Percentiles rank a stretch among this genome's conserved stretches.
Conservation (phyloP, 1,284 basidiomycete genomes). For the Neotropicomus parvogracilis region DNA sequence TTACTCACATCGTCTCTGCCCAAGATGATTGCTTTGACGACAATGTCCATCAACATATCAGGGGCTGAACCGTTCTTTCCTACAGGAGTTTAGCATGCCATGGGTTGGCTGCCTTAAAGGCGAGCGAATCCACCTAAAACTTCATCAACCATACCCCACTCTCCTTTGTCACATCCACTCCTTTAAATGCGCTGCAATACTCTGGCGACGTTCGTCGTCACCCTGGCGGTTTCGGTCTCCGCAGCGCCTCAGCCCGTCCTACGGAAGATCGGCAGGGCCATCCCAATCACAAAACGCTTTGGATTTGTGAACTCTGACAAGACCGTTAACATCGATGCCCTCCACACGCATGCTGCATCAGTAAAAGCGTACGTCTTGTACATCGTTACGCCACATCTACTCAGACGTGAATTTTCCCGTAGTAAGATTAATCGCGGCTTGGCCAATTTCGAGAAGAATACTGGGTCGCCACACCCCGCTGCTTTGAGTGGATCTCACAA, state of each 20-base stretch:
- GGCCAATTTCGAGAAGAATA: constrained; percentile 11
- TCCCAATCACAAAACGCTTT: constrained; percentile 18
- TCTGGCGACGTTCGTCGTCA: constrained; percentile 10
- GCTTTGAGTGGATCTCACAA: neutral
- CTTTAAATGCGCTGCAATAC: constrained; percentile 16
- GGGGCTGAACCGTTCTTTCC: neutral
- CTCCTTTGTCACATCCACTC: neutral
- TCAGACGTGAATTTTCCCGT: neutral
- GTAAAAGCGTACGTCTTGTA: constrained; percentile 9
- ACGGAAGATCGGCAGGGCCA: neutral
- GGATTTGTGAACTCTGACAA: constrained; percentile 5
- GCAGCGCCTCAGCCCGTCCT: constrained; percentile 7
- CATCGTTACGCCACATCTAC: too few relatives aligned
- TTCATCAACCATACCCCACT: neutral
- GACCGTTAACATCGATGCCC: constrained; percentile 9
- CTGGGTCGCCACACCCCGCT: constrained; percentile 9
- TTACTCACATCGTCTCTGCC: neutral
- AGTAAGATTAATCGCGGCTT: constrained; percentile 15
- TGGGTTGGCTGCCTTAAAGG: neutral
- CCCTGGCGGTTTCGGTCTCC: constrained; percentile 10
- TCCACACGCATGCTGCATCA: constrained; percentile 9
- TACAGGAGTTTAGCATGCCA: neutral
- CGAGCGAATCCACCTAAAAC: neutral
- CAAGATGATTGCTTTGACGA: neutral
- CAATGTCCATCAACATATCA: neutral